A percentile compares a stretch with the other conserved stretches of the same genome.
Conservation (phyloP, 441 rosid genomes). For the Mallotus japonicus region DNA sequence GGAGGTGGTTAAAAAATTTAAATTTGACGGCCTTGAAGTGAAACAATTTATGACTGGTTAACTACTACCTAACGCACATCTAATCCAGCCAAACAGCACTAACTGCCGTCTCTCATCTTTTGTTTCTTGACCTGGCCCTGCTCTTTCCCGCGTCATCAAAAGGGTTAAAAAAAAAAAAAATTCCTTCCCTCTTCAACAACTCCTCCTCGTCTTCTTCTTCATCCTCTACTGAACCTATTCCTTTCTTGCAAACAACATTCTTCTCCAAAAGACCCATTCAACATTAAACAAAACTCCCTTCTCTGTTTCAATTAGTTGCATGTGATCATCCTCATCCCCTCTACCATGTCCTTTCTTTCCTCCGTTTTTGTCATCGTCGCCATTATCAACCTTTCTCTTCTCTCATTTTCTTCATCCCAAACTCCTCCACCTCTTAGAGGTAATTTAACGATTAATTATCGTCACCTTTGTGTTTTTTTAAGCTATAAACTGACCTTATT, state of each 20-base stretch:
- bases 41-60: background rate
- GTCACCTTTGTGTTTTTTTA: too few species aligned
- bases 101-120: conserved; percentile 20
- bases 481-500: too few species aligned
- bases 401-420: conserved; percentile 18
- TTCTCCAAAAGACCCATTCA: conserved; percentile 45
- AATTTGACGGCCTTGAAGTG: too few species aligned
- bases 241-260: conserved; percentile 33
- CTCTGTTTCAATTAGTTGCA: background rate
- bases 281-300: conserved; percentile 5
- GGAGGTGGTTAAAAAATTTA: too few species aligned
- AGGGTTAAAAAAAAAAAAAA: background rate
- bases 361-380: too few species aligned
- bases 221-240: conserved; percentile 29
- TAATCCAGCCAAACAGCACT: background rate
- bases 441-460: background rate
- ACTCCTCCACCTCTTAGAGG: conserved; percentile 24
- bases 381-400: conserved; percentile 21
- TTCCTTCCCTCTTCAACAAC: conserved; percentile 30
- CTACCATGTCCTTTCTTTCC: background rate
- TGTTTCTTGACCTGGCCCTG: conserved; percentile 20
- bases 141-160: conserved; percentile 41
- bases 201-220: background rate
- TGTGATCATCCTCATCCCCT: too few species aligned
- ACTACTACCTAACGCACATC: conserved; percentile 5